Percentiles rank a stretch among this genome's conserved stretches.
phyloP scores from a whole-genome alignment of 257 asterid species.

The Henckelia pumila region DNA sequence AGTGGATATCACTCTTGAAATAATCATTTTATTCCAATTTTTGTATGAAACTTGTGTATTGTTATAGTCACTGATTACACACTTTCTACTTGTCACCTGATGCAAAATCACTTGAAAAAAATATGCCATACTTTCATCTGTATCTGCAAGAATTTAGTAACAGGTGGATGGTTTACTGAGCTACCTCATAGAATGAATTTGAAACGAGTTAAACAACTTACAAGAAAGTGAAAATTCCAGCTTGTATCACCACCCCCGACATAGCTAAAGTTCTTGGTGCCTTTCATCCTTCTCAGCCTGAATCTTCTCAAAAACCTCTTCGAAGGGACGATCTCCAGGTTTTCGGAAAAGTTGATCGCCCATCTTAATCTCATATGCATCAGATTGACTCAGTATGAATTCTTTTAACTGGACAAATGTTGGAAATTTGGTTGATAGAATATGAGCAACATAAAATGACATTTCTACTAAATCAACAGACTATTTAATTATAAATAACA shows the following conservation, averaged over 20 bases:
- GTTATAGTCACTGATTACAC: background rate
- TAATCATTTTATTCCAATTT: constrained; percentile 14
- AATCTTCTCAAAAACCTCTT: constrained; percentile 49
- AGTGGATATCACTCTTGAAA: constrained; percentile 17
- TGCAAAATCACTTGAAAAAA: background rate
- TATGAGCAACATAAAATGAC: background rate
- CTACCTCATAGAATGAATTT: constrained; percentile 14
- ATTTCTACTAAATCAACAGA: background rate
- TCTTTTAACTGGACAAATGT: constrained; percentile 56
- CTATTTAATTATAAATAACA: too few species aligned
- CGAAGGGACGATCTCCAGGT: constrained; percentile 86
- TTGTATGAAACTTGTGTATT: background rate
- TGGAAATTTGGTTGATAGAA: constrained; percentile 5
- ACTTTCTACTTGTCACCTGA: background rate
- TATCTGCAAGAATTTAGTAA: background rate
- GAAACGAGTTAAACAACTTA: constrained; percentile 15
- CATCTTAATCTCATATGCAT: constrained; percentile 85
- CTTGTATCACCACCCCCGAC: background rate
- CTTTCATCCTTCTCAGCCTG: constrained; percentile 41
- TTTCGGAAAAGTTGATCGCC: constrained; percentile 79
- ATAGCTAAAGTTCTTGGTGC: constrained; percentile 52
- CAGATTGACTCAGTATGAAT: constrained; percentile 67
- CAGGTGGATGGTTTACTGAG: background rate
- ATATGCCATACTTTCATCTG: background rate
- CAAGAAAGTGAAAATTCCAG: constrained; percentile 12